Base-by-base conservation (phyloP, 1,139 yeast species). In the Kodamaea fungicola region DNA sequence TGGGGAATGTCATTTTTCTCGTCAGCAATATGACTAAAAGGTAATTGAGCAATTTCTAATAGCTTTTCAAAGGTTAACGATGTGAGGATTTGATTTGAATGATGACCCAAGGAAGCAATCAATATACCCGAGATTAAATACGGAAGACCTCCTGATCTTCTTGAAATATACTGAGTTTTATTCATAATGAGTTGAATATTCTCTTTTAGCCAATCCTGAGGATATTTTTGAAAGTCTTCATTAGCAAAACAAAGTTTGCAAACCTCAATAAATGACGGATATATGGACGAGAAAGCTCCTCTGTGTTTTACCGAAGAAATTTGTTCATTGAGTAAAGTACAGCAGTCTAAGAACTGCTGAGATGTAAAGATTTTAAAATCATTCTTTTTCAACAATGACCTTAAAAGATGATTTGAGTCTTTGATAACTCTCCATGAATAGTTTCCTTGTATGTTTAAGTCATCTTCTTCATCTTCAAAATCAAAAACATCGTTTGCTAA, bases 81-180 rank as follows among this genome's bases (percentile, higher is more conserved):
- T 7, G 30, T 9, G 6, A 34, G 8, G 8, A 49, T 47, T 10
- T 52, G 16, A 10, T 12, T 22, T 7, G 10, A 7, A n/a, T 32
- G 10, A 9, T 21, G 7, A 6, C 25, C 34, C 8, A 32, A 16
- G 24, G 45, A 35, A 1, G 90, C 80, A 2, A 80, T 68, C 12
- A 89, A 63, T 12, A 87, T 74, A 0, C 87, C 94, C 1, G 92
- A 77, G 10, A 90, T 69, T 35, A 90, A 64, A 49, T 67, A 83
- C 1, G 97, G 97, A 16, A 92, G 59, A 0, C 97, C 97, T 2
- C 96, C 97, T 2, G 97, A 89, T 49, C 97, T 67, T 56, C 97
- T 74, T 0, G 95, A 85, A 37, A 90, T 83, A 37, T 73, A 70
- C 49, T 86, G 90, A 0, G 83, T 68, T 47, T 76, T 78, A 1